A percentile compares a stretch with the other conserved stretches of the same genome.
phyloP scores from a whole-genome alignment of 2,329 filamentous ascomycete species.

The Xylariales sp. region DNA sequence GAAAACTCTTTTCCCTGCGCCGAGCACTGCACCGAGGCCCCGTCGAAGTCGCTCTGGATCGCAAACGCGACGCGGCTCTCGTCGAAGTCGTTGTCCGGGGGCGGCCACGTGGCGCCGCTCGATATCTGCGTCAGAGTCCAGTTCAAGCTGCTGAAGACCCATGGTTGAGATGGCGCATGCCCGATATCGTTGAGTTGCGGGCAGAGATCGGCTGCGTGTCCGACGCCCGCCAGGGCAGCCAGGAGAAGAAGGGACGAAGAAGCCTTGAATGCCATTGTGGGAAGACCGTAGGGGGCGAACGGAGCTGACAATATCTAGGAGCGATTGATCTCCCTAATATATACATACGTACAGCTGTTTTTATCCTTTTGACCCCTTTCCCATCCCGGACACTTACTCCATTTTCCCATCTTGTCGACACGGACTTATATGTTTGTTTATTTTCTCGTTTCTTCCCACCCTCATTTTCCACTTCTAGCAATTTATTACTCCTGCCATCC shows the following conservation, averaged over 20 bases:
- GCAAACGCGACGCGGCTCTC: conserved; percentile 20
- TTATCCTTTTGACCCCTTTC: not conserved
- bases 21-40: conserved; percentile 10
- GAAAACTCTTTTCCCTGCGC: conserved; percentile 26
- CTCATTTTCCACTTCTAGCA: conserved; percentile 19
- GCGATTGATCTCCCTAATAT: not conserved
- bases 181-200: conserved; percentile 27
- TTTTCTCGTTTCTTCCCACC: not conserved
- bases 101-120: conserved; percentile 25
- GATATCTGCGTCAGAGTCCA: conserved; percentile 25
- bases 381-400: not conserved
- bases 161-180: conserved; percentile 19
- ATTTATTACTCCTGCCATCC: not conserved
- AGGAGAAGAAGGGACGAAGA: conserved; percentile 3
- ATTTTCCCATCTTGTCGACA: not conserved
- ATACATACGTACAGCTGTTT: not conserved
- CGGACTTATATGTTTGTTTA: too few species aligned
- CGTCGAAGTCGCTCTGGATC: conserved; percentile 23
- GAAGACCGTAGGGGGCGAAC: not conserved
- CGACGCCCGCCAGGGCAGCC: not conserved
- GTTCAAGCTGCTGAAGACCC: conserved; percentile 25
- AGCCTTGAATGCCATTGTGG: conserved; percentile 12
- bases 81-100: conserved; percentile 19
- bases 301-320: not conserved
- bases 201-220: conserved; percentile 18